Base-by-base conservation (phyloP, 106 monocot genomes). In the Gastrodia elata region DNA sequence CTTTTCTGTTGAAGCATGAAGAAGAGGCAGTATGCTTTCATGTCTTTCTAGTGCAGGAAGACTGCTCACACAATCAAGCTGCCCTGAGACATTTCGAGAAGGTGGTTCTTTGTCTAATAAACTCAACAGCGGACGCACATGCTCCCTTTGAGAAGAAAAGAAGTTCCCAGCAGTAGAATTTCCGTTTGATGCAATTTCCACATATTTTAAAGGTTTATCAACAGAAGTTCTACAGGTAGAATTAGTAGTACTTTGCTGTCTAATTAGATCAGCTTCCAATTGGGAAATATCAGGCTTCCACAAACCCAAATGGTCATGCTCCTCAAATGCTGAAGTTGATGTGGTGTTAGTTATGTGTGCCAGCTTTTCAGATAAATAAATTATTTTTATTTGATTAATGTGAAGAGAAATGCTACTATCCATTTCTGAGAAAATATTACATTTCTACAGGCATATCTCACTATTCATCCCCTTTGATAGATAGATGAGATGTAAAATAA, bases 51-150 rank as follows among this genome's bases (percentile, higher is more conserved):
- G n/a, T 65, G 88, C 87, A 77, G 98, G 89, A 55, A 91, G 64
- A 43, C 89, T 88, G 41, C 81, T 86, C 43, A 83, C 88, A 82
- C 93, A 93, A 75, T 98, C 98, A 73, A 98, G 93, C 56, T 93
- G 91, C 37, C 98, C 98, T 69, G 98, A 98, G 34, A 81, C 88
- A 80, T 87, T 83, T 2, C 98, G 86, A 59, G 98, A 98, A 72
- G 88, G 93, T 8, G 92, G 88, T 77, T 98, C 98, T 64, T 93
- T 98, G 72, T 98, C 98, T 35, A 98, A 79, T 57, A 98, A 39
- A 73, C 98, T 98, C 38, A 98, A 39, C 35, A 98, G 88, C 5
- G 98, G 98, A 3, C 91, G 82, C 33, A 98, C 77, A 36, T 93
- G 87, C 2, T 90, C 97, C 39, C 84, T 74, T 42, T 85, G 91